These are phyloP conservation scores for Cryptococcus hybrid DNA, from an alignment of 1,284 basidiomycete species.

Conservation along the genomic window DNA sequence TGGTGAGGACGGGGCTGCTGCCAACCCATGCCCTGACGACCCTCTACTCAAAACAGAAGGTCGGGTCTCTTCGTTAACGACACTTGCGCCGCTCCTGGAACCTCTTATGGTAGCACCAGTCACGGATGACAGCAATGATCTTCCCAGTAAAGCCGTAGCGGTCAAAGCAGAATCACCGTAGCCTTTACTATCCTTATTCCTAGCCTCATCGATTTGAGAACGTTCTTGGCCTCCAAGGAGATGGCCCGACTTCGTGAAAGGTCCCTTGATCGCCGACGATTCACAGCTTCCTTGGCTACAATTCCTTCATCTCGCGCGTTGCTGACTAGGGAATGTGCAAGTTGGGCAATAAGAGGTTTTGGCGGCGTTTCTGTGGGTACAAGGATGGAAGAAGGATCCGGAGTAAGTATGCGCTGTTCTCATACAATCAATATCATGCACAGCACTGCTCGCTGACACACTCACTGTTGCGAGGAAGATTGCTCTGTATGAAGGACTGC, in stretches of 20 bases:
- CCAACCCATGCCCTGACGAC: conserved; percentile 29
- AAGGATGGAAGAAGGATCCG: conserved; percentile 72
- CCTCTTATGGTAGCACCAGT: conserved; percentile 31
- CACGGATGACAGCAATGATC: conserved; percentile 33
- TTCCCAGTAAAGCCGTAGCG: conserved; percentile 33
- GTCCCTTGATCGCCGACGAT: conserved; percentile 17
- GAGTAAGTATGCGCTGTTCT: conserved; percentile 70
- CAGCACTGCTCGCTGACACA: neutral
- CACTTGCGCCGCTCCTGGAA: conserved; percentile 22
- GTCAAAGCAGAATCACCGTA: conserved; percentile 39
- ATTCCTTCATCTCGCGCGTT: conserved; percentile 69
- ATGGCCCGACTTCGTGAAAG: conserved; percentile 26
- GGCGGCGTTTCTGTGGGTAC: conserved; percentile 64
- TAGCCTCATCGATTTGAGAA: neutral
- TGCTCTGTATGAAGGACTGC: conserved; percentile 40
- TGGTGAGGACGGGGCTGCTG: neutral
- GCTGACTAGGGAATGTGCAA: conserved; percentile 70
- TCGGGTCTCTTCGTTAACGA: conserved; percentile 23
- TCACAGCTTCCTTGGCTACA: conserved; percentile 46
- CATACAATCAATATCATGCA: neutral
- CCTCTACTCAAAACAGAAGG: conserved; percentile 49
- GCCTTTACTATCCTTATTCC: conserved; percentile 3
- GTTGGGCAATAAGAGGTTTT: conserved; percentile 59
- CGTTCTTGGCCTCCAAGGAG: conserved; percentile 49
- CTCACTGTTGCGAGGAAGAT: conserved; percentile 48